Percentiles rank a stretch among this genome's conserved stretches.
Evolutionary conservation across 495 filamentous ascomycete species (phyloP).

Genomic region (Lophium mytilinum): DNA sequence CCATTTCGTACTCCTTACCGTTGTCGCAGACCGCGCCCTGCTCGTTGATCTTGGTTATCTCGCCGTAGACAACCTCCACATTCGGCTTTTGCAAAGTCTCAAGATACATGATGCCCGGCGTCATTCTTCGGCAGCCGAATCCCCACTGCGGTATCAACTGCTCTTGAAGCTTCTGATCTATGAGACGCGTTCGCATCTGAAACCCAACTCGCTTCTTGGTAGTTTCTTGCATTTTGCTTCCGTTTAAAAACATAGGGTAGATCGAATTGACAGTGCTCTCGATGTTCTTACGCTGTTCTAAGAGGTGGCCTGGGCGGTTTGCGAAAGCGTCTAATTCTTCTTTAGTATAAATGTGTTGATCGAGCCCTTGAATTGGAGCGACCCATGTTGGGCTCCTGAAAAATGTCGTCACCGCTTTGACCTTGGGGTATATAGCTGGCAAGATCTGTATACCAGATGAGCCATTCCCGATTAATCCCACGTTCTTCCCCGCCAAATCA

Average conservation of each 20-base stretch:
- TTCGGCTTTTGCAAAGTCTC: constrained; percentile 14
- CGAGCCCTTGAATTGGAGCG: constrained; percentile 12
- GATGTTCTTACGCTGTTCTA: neutral
- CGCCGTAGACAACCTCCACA: constrained; percentile 4
- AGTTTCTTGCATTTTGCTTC: constrained; percentile 28
- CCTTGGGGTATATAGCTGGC: constrained; percentile 9
- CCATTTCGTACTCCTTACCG: constrained; percentile 13
- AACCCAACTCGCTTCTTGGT: constrained; percentile 8
- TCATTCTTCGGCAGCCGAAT: neutral
- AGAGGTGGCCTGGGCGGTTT: neutral
- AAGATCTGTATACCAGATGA: constrained; percentile 23
- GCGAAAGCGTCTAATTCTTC: constrained; percentile 24
- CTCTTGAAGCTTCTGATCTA: constrained; percentile 18
- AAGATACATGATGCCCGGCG: constrained; percentile 11
- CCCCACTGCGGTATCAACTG: constrained; percentile 1
- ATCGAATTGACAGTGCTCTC: constrained; percentile 31
- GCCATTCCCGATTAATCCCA: constrained; percentile 10
- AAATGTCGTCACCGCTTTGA: constrained; percentile 9
- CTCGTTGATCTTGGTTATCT: constrained; percentile 6
- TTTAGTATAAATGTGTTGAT: constrained; percentile 26
- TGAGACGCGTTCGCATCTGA: constrained; percentile 36
- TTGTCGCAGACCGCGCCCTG: constrained; percentile 1
- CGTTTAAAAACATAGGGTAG: constrained; percentile 36
- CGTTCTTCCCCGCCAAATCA: constrained; percentile 10
- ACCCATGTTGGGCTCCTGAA: constrained; percentile 21